Conservation (phyloP, 805 yeast genomes). For the Ogataea nitratoaversa region DNA sequence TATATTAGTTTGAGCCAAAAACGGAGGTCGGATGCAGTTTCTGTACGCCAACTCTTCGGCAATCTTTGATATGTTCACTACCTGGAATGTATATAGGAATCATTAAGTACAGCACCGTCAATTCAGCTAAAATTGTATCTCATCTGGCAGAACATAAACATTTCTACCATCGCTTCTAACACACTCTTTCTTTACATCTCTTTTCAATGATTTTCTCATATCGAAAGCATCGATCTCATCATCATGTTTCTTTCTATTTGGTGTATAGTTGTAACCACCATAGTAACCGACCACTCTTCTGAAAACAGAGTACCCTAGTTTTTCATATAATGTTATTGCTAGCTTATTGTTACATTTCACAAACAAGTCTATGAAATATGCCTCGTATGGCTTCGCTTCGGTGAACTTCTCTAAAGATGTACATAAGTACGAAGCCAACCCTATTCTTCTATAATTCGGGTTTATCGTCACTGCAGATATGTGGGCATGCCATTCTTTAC, state of each 20-base stretch:
- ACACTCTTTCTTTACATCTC: slow-evolving; percentile 52
- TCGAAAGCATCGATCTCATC: slow-evolving; percentile 87
- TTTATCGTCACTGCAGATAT: slow-evolving; percentile 93
- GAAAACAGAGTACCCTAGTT: slow-evolving; percentile 78
- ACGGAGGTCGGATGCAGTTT: no score
- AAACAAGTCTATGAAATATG: slow-evolving; percentile 84
- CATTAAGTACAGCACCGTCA: neutral
- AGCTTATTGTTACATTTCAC: slow-evolving; percentile 81
- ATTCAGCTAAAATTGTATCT: slow-evolving; percentile 46
- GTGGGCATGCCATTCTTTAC: slow-evolving; percentile 91
- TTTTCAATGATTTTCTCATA: slow-evolving; percentile 63
- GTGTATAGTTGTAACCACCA: slow-evolving; percentile 43
- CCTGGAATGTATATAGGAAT: no score
- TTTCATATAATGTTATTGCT: slow-evolving; percentile 80
- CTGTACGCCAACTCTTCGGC: no score
- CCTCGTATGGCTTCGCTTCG: slow-evolving; percentile 67
- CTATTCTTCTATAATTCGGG: slow-evolving; percentile 76
- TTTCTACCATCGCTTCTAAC: slow-evolving; percentile 58
- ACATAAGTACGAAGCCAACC: slow-evolving; percentile 80
- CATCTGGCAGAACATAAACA: slow-evolving; percentile 60
- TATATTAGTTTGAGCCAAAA: no score
- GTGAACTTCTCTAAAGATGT: slow-evolving; percentile 68
- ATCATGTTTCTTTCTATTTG: slow-evolving; percentile 38
- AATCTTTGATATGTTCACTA: no score
- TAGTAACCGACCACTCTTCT: slow-evolving; percentile 89